These are phyloP conservation scores for Rhexocercosporidium sp. DNA, from an alignment of 2,329 filamentous ascomycete species.

Conservation along the genomic window DNA sequence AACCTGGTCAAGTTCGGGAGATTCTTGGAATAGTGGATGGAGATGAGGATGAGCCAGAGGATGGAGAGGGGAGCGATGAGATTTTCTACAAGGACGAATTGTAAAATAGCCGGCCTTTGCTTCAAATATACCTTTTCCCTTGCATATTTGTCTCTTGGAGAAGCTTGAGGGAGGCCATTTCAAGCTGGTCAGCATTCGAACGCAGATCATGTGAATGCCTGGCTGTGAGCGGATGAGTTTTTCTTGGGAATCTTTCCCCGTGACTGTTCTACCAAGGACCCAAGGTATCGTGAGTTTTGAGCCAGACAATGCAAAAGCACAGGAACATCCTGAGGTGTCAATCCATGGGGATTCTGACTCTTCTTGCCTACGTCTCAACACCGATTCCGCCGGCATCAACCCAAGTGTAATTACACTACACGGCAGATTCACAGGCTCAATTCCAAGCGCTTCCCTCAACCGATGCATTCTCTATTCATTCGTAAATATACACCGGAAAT, in stretches of 20 bases:
- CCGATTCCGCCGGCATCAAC: too few species aligned
- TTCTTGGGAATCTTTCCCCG: too few species aligned
- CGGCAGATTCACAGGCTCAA: neutral
- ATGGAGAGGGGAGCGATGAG: slow-evolving; percentile 53
- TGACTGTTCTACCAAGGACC: too few species aligned
- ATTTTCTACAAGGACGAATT: slow-evolving; percentile 57
- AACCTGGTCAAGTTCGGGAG: slow-evolving; percentile 62
- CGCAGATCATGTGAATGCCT: neutral
- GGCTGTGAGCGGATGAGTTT: too few species aligned
- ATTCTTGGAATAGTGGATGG: slow-evolving; percentile 72
- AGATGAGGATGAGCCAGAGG: slow-evolving; percentile 53
- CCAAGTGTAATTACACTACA: neutral
- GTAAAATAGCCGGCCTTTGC: slow-evolving; percentile 36
- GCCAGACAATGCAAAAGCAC: too few species aligned
- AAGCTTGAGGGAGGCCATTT: neutral
- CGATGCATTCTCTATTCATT: slow-evolving; percentile 24
- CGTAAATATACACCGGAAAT: slow-evolving; percentile 28
- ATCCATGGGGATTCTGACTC: too few species aligned
- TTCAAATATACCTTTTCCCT: slow-evolving; percentile 2
- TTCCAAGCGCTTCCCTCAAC: slow-evolving; percentile 11
- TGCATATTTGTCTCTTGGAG: neutral
- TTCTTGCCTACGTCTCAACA: neutral
- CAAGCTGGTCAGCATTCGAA: neutral
- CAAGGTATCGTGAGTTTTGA: too few species aligned
- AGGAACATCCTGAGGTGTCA: too few species aligned